Evolutionary conservation across 2,329 filamentous ascomycete genomes (phyloP).

Genomic region (Aspergillus uvarum): DNA sequence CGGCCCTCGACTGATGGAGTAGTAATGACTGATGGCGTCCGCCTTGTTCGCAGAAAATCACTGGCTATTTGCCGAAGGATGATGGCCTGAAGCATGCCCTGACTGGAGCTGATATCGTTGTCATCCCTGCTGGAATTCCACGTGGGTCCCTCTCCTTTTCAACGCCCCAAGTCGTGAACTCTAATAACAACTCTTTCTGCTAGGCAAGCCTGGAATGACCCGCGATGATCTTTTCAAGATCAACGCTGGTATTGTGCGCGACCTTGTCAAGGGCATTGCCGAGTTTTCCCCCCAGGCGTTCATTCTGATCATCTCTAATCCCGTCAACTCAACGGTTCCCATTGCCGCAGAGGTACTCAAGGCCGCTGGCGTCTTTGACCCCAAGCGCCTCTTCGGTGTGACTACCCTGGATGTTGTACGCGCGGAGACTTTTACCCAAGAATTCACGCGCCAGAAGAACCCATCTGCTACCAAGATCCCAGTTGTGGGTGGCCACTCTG

Average conservation of each 20-base stretch:
- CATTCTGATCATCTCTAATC: slow-evolving; percentile 97
- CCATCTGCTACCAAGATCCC: slow-evolving; percentile 82
- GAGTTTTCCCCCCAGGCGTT: slow-evolving; percentile 89
- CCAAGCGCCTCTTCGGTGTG: slow-evolving; percentile 95
- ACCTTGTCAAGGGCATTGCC: slow-evolving; percentile 82
- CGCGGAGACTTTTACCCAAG: slow-evolving; percentile 92
- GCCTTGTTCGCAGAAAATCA: slow-evolving; percentile 66
- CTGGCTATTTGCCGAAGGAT: slow-evolving; percentile 82
- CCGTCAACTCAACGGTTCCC: slow-evolving; percentile 97
- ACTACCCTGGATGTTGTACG: slow-evolving; percentile 98
- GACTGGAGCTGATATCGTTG: slow-evolving; percentile 89
- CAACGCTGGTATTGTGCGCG: slow-evolving; percentile 97
- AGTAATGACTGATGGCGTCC: slow-evolving; percentile 1
- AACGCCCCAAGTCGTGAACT: not conserved
- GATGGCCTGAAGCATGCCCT: slow-evolving; percentile 84
- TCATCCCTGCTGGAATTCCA: slow-evolving; percentile 97
- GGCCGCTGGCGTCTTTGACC: slow-evolving; percentile 86
- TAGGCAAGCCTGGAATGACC: slow-evolving; percentile 99
- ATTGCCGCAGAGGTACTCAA: slow-evolving; percentile 97
- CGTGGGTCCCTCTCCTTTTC: slow-evolving; percentile 58
- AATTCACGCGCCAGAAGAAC: slow-evolving; percentile 77
- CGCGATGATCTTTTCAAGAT: slow-evolving; percentile 99
- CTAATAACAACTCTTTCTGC: slow-evolving; percentile 5
- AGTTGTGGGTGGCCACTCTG: slow-evolving; percentile 95
- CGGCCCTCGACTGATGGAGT: slow-evolving; percentile 1